phyloP scores from a whole-genome alignment of 768 basidiomycete species.

The Boletus sp. region DNA sequence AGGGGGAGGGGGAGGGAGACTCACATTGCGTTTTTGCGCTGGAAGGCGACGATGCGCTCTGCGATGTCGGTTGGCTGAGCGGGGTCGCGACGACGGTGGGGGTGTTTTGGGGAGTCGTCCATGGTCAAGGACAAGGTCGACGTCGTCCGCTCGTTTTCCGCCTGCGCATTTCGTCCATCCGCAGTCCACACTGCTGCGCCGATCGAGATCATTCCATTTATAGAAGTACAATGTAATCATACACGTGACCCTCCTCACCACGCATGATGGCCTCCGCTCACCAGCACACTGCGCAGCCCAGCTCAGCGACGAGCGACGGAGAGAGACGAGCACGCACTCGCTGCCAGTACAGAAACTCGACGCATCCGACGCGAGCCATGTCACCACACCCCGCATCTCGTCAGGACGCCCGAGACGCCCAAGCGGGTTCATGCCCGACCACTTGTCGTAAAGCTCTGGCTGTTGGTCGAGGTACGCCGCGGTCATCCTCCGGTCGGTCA shows the following conservation, averaged over 20 bases:
- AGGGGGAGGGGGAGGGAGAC: constrained; percentile 18
- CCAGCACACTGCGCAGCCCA: constrained; percentile 21
- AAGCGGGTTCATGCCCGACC: constrained; percentile 68
- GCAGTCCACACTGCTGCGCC: constrained; percentile 33
- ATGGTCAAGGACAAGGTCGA: constrained; percentile 16
- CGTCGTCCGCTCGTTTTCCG: not conserved
- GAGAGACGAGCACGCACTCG: constrained; percentile 51
- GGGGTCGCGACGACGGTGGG: constrained; percentile 38
- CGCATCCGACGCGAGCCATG: constrained; percentile 74
- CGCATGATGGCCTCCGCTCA: constrained; percentile 32
- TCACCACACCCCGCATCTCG: constrained; percentile 66
- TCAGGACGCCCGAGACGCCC: constrained; percentile 69
- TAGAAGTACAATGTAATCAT: constrained; percentile 15
- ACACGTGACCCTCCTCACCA: constrained; percentile 26
- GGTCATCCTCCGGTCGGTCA: constrained; percentile 54
- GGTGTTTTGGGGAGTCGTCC: constrained; percentile 26
- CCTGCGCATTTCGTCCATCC: constrained; percentile 26
- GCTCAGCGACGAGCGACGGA: not conserved
- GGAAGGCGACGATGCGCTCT: constrained; percentile 65
- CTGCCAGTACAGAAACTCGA: constrained; percentile 78
- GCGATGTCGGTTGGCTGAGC: constrained; percentile 47
- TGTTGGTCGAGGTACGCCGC: constrained; percentile 64
- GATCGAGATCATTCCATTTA: constrained; percentile 31
- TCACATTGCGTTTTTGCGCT: constrained; percentile 60
- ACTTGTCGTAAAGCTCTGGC: constrained; percentile 59